Percentiles rank a stretch among this genome's conserved stretches.
phyloP scores from a whole-genome alignment of 2,329 filamentous ascomycete genomes.

The Ceratocystis cubensis region DNA sequence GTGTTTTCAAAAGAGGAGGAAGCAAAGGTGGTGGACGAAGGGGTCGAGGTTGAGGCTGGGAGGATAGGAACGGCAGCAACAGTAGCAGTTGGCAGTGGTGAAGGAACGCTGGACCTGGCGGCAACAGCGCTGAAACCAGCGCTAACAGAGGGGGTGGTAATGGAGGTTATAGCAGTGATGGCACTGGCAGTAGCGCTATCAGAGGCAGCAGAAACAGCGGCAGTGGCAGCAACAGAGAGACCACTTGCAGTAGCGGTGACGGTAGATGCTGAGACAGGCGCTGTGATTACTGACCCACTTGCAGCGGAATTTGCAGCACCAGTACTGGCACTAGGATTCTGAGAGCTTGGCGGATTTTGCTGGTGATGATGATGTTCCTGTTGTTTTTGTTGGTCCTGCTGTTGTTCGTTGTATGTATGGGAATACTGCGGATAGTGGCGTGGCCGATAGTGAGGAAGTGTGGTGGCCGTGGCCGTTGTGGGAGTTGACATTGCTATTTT shows the following conservation, averaged over 20 bases:
- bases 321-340: not conserved
- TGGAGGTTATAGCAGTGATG: slow-evolving; percentile 39
- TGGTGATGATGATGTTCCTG: slow-evolving; percentile 2
- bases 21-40: slow-evolving; percentile 11
- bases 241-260: slow-evolving; percentile 3
- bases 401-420: slow-evolving; percentile 17
- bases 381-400: not conserved
- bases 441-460: slow-evolving; percentile 41
- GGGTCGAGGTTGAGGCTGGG: slow-evolving; percentile 9
- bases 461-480: slow-evolving; percentile 59
- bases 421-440: slow-evolving; percentile 41
- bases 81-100: slow-evolving; percentile 47
- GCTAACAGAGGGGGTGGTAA: slow-evolving; percentile 27
- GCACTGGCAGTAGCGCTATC: slow-evolving; percentile 43
- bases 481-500: slow-evolving; percentile 58
- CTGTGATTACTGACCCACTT: slow-evolving; percentile 5
- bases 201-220: slow-evolving; percentile 32
- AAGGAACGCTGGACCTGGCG: slow-evolving; percentile 26
- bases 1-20: slow-evolving; percentile 6
- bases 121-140: not conserved
- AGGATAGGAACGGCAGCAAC: slow-evolving; percentile 36
- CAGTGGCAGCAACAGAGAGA: slow-evolving; percentile 29
- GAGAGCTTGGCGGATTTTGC: slow-evolving; percentile 6
- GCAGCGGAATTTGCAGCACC: not conserved
- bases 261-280: slow-evolving; percentile 6